These are phyloP conservation scores for Candida wancherniae DNA, from an alignment of 805 yeast genomes.

Conservation along the genomic window DNA sequence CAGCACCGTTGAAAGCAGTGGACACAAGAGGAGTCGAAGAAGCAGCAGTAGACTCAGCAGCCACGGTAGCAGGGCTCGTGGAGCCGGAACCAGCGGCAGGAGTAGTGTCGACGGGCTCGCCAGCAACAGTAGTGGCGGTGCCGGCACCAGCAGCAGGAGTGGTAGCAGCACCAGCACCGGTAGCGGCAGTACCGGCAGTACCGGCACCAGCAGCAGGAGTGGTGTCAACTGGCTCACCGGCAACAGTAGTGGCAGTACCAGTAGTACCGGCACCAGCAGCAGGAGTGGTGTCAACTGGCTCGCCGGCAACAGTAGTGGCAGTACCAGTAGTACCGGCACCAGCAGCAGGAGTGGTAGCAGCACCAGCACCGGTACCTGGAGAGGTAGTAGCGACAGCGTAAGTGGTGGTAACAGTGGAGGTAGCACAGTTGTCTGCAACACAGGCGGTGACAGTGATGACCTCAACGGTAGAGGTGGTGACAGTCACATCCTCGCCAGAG, in stretches of 20 bases:
- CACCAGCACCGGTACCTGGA: slow-evolving; percentile 4
- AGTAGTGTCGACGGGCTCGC: neutral
- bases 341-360: slow-evolving; percentile 2
- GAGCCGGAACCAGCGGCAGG: slow-evolving; percentile 1
- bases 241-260: slow-evolving; percentile 3
- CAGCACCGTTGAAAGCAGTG: slow-evolving; percentile 17
- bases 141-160: slow-evolving; percentile 6
- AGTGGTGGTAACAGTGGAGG: slow-evolving; percentile 2
- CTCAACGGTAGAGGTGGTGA: slow-evolving; percentile 15
- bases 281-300: slow-evolving; percentile 8
- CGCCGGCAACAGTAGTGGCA: too few relatives aligned
- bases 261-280: slow-evolving; percentile 3
- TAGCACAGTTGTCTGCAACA: slow-evolving; percentile 1
- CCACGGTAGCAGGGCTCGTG: slow-evolving; percentile 10
- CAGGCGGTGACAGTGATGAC: slow-evolving; percentile 1
- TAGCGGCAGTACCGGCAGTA: neutral
- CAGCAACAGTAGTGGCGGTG: neutral
- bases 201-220: slow-evolving; percentile 3
- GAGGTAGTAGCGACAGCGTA: slow-evolving; percentile 1
- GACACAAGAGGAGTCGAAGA: slow-evolving; percentile 11
- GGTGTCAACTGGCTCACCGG: slow-evolving; percentile 4
- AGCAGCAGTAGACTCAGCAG: slow-evolving; percentile 9
- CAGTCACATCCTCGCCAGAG: slow-evolving; percentile 12
- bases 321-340: slow-evolving; percentile 15
- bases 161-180: slow-evolving; percentile 8